phyloP scores from a whole-genome alignment of 176 grass and related monocot genomes.

The Juncus inflexus region DNA sequence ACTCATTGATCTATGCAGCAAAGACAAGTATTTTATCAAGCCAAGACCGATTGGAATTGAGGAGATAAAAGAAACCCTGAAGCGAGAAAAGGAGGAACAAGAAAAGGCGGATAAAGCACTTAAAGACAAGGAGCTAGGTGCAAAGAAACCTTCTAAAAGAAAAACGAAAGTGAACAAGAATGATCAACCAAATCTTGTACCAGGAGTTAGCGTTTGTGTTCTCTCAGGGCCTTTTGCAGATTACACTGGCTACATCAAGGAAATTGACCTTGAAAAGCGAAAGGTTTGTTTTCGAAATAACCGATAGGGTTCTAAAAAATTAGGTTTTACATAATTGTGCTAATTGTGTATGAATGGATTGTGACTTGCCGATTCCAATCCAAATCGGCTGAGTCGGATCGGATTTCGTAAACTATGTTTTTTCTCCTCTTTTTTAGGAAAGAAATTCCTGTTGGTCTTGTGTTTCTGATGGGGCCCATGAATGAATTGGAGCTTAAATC shows the following conservation, averaged over 20 bases:
- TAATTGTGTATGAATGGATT: no score
- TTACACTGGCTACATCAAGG: conserved; percentile 60
- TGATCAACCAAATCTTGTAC: conserved; percentile 27
- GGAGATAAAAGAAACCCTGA: conserved; percentile 65
- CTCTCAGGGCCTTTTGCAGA: conserved; percentile 58
- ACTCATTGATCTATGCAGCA: conserved; percentile 41
- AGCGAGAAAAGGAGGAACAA: conserved; percentile 73
- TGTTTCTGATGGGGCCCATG: no score
- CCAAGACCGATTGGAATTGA: conserved; percentile 63
- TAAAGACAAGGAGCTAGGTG: conserved; percentile 28
- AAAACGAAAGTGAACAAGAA: background rate
- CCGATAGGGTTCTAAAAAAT: no score
- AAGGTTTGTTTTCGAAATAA: conserved; percentile 41
- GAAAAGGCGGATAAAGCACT: conserved; percentile 49
- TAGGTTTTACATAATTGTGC: no score
- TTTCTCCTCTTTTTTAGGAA: no score
- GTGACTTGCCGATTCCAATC: no score
- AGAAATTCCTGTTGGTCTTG: no score
- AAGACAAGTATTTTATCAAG: conserved; percentile 72
- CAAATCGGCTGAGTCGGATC: no score
- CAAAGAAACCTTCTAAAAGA: conserved; percentile 39
- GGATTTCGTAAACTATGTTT: no score
- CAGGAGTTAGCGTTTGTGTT: conserved; percentile 56
- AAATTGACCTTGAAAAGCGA: conserved; percentile 58
- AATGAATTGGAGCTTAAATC: no score